Percentiles rank a stretch among this genome's conserved stretches.
Conservation (phyloP, 2,329 filamentous ascomycete genomes). For the Venturia asperata region DNA sequence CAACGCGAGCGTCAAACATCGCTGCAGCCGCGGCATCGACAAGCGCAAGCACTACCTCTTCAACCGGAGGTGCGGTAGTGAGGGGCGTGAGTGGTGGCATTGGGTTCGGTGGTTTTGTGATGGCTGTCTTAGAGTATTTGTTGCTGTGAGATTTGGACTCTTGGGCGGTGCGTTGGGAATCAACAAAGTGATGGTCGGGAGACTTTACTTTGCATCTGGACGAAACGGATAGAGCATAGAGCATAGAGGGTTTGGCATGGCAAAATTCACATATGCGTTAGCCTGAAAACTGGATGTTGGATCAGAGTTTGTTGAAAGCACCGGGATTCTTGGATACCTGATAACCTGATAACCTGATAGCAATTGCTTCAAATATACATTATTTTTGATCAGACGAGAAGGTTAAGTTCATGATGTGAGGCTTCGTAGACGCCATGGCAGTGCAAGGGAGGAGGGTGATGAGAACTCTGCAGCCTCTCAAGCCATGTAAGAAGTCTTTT, state of each 20-base stretch:
- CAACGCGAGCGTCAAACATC: neutral
- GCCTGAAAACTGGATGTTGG: neutral
- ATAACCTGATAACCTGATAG: too few relatives aligned
- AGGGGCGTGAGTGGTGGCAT: neutral
- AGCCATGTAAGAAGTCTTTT: too few relatives aligned
- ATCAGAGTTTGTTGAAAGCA: neutral
- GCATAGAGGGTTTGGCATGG: neutral
- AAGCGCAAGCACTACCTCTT: neutral
- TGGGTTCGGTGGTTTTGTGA: neutral
- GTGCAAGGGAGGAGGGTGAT: too few relatives aligned
- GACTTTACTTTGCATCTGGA: neutral
- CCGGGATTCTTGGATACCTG: neutral
- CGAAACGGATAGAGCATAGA: neutral
- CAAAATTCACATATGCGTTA: neutral
- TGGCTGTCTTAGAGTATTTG: constrained; percentile 8
- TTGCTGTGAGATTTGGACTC: neutral
- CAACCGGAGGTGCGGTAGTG: neutral
- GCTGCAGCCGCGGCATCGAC: neutral
- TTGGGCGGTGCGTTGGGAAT: neutral
- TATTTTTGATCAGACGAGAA: too few relatives aligned
- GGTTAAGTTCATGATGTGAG: too few relatives aligned
- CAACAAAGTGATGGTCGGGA: neutral
- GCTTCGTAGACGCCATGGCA: too few relatives aligned
- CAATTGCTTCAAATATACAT: too few relatives aligned
- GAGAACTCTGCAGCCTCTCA: too few relatives aligned